phyloP scores from a whole-genome alignment of 768 basidiomycete genomes.

The Candolleomyces aberdarensis region DNA sequence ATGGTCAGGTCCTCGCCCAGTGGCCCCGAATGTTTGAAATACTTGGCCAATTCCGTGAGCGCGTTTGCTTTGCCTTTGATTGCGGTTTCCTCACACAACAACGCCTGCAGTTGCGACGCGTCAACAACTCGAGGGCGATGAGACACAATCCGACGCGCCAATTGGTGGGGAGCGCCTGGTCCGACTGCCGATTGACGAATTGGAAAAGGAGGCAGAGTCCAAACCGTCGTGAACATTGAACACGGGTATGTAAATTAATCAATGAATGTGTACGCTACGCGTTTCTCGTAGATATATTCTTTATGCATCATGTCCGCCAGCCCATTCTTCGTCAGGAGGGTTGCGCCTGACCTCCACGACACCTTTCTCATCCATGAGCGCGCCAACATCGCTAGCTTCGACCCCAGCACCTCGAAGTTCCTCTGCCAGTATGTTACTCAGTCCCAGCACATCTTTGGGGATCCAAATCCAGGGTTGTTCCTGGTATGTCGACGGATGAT shows the following conservation, averaged over 20 bases:
- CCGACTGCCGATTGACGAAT: conserved; percentile 69
- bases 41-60: conserved; percentile 59
- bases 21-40: conserved; percentile 86
- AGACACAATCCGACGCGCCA: conserved; percentile 14
- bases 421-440: conserved; percentile 34
- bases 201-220: conserved; percentile 33
- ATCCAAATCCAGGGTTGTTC: conserved; percentile 48
- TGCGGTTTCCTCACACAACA: not conserved
- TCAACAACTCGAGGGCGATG: conserved; percentile 27
- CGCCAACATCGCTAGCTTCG: conserved; percentile 42
- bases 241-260: no score
- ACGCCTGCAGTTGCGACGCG: conserved; percentile 45
- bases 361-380: conserved; percentile 40
- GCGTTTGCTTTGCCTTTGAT: not conserved
- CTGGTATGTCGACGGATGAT: conserved; percentile 45
- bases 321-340: conserved; percentile 45
- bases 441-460: conserved; percentile 38
- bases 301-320: conserved; percentile 34
- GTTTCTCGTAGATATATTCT: not conserved
- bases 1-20: conserved; percentile 74
- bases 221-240: not conserved
- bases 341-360: conserved; percentile 43
- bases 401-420: conserved; percentile 38
- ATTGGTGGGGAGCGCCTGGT: conserved; percentile 57
- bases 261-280: not conserved